Conservation (phyloP, 495 filamentous ascomycete genomes). For the Jackrogersella minutella region DNA sequence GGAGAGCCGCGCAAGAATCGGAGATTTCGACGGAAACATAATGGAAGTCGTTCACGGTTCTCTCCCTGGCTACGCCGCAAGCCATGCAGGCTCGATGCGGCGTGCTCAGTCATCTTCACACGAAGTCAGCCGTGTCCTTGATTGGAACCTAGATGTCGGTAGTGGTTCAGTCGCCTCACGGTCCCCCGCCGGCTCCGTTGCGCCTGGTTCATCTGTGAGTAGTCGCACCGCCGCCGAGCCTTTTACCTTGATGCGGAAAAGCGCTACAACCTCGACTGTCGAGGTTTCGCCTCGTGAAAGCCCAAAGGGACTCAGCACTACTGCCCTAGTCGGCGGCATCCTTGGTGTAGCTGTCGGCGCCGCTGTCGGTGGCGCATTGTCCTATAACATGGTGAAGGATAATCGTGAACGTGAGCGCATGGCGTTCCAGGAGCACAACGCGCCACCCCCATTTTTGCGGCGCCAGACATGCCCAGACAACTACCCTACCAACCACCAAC, state of each 20-base stretch:
- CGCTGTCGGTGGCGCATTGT: conserved; percentile 75
- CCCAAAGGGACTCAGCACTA: conserved; percentile 49
- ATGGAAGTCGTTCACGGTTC: conserved; percentile 57
- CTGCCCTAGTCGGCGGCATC: conserved; percentile 30
- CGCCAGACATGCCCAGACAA: conserved; percentile 51
- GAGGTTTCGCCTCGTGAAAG: conserved; percentile 46
- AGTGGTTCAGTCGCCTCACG: conserved; percentile 36
- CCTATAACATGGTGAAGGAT: conserved; percentile 72
- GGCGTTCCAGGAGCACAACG: conserved; percentile 50
- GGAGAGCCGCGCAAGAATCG: conserved; percentile 48
- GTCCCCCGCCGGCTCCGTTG: conserved; percentile 33
- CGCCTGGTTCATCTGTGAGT: conserved; percentile 34
- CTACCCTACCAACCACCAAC: conserved; percentile 41
- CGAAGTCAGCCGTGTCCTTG: conserved; percentile 56
- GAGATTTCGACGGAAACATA: conserved; percentile 62
- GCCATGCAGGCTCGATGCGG: conserved; percentile 48
- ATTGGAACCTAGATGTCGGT: conserved; percentile 59
- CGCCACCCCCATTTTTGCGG: conserved; percentile 43
- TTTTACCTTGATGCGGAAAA: conserved; percentile 44
- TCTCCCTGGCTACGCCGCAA: conserved; percentile 40
- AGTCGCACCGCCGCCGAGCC: conserved; percentile 37
- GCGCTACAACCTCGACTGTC: conserved; percentile 48
- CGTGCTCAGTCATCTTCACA: conserved; percentile 48
- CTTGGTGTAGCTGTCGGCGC: conserved; percentile 67
- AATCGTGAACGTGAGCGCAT: conserved; percentile 58